phyloP scores from a whole-genome alignment of 768 basidiomycete species.

The Chalciporus chontae region DNA sequence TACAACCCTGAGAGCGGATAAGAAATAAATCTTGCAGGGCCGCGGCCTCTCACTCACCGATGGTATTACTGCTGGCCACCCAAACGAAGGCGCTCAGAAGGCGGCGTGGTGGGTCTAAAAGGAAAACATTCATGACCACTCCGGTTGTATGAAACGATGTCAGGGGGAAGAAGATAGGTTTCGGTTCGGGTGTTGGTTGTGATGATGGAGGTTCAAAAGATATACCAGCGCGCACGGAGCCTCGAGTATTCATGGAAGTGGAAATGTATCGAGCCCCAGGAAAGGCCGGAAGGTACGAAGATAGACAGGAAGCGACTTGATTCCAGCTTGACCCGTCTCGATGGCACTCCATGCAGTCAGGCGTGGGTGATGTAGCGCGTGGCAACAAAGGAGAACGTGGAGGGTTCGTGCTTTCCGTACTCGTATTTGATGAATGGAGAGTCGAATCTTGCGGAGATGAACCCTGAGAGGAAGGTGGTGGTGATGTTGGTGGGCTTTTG shows the following conservation, averaged over 20 bases:
- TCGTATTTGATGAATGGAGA: constrained; percentile 3
- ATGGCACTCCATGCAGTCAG: constrained; percentile 13
- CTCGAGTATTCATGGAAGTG: neutral
- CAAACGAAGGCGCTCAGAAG: constrained; percentile 70
- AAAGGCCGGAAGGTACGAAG: constrained; percentile 9
- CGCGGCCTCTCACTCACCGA: constrained; percentile 17
- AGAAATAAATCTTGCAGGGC: no score
- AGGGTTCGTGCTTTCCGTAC: constrained; percentile 7
- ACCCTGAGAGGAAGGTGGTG: constrained; percentile 24
- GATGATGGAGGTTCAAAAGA: constrained; percentile 9
- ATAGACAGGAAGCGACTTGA: constrained; percentile 1
- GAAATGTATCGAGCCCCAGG: neutral
- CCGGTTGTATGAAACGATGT: constrained; percentile 62
- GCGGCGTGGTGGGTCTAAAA: constrained; percentile 60
- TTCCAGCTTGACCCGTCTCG: constrained; percentile 12
- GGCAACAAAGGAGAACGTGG: constrained; percentile 23
- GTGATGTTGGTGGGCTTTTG: constrained; percentile 28
- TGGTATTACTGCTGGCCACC: constrained; percentile 43
- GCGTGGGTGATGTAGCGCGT: constrained; percentile 19
- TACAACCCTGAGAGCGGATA: constrained; percentile 42
- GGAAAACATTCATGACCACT: constrained; percentile 74
- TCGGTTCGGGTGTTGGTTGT: constrained; percentile 11
- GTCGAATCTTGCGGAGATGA: constrained; percentile 28
- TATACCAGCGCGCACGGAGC: constrained; percentile 6
- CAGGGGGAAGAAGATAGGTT: constrained; percentile 56